Base-by-base conservation (phyloP, 208 protist genomes). In the Spongospora subterranea region DNA sequence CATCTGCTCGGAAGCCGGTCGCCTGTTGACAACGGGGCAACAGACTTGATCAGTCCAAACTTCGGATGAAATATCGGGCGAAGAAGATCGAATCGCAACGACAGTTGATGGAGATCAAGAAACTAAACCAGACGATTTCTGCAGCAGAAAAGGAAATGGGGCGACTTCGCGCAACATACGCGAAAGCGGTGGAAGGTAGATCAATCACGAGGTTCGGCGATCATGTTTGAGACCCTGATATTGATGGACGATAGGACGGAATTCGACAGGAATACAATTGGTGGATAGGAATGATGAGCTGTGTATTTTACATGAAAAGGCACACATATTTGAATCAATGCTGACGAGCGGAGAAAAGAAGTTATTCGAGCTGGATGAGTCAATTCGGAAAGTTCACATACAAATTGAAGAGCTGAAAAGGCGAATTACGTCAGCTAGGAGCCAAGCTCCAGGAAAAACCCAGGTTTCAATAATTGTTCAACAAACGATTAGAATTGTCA, bases 251-350 rank as follows among this genome's bases (percentile, higher is more conserved):
- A n/a, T 60, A 60, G 50, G 93, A 24, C 94, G 97, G 89, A 98
- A 98, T 91, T 95, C 96, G 91, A 95, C 96, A 17, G 97, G 97
- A n/a, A 95, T 99, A 53, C 97, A 98, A 92, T 94, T 99, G 45
- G 97, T 99, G 92, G 97, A 99, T 92, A 94, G 97, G 54, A 98
- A 98, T 93, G 97, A 98, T 92, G 97, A 98, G 93, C 94, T 98
- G 32, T 97, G 96, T 91, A 97, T 98, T 46, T 94, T 98, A 41
- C 93, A 97, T 90, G 97, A 98, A 91, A 97, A 98, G 90, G 93
- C 95, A 6, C 98, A 97, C 90, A 95, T 97, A 0, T 96, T 98
- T 93, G 96, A 98, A 89, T 91, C 93, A 82, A 96, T 96, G 50
- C 94, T 98, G 38, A 92, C 93, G 43, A 94, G 97, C 45, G 97